phyloP scores from a whole-genome alignment of 2,329 filamentous ascomycete species.

The Cordyceps cateniannulata region DNA sequence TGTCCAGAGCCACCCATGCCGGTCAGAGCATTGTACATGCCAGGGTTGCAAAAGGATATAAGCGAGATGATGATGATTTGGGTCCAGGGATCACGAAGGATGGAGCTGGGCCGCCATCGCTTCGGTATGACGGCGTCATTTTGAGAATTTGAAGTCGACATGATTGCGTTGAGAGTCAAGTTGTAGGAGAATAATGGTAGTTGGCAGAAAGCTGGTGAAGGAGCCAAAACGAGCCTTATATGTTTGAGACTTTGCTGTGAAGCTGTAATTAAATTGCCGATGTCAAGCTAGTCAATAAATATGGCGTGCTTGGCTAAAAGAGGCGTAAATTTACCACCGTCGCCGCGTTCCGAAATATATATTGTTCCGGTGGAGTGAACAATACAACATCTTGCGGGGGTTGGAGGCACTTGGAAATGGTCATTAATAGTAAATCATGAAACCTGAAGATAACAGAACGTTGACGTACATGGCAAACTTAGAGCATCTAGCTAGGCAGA shows the following conservation, averaged over 20 bases:
- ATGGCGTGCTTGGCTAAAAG: not conserved
- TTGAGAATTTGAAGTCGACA: not conserved
- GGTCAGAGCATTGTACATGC: conserved; percentile 1
- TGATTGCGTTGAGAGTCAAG: not conserved
- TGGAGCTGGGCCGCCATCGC: not conserved
- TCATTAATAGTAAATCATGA: not conserved
- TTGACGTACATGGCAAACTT: too few relatives aligned
- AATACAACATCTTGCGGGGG: not conserved
- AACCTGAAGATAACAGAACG: too few relatives aligned
- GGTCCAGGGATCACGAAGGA: not conserved
- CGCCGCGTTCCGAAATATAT: not conserved
- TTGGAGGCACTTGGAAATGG: not conserved
- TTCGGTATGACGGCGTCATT: not conserved
- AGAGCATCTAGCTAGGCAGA: too few relatives aligned
- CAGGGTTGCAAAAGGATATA: not conserved
- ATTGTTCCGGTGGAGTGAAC: not conserved
- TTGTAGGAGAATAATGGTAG: not conserved
- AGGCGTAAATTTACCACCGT: not conserved
- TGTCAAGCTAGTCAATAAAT: not conserved
- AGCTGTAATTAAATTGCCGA: not conserved
- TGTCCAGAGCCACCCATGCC: conserved; percentile 2
- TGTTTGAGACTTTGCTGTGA: not conserved
- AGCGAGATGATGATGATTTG: not conserved
- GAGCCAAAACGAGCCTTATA: not conserved
- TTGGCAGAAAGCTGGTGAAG: not conserved